phyloP scores from a whole-genome alignment of 768 basidiomycete species.

The Lentinus brumalis region DNA sequence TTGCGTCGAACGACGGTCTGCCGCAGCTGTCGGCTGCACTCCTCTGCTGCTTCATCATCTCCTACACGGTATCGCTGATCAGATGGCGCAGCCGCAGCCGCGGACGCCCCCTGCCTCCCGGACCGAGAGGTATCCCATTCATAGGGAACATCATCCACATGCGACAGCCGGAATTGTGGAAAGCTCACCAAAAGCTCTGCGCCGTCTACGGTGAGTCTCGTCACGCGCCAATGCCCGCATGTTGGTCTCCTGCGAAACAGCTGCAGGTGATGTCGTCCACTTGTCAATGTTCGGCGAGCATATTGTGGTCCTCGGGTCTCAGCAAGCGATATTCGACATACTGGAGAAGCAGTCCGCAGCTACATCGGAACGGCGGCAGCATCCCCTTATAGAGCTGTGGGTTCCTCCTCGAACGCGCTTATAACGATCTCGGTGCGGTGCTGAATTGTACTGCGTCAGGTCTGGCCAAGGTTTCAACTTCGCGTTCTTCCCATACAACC shows the following conservation, averaged over 20 bases:
- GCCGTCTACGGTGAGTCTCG: constrained; percentile 2
- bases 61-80: no score
- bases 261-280: constrained; percentile 12
- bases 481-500: constrained; percentile 7
- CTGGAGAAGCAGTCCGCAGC: constrained; percentile 13
- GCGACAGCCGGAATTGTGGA: constrained; percentile 1
- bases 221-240: no score
- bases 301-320: constrained; percentile 5
- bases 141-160: constrained; percentile 10
- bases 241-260: no score
- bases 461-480: constrained; percentile 4
- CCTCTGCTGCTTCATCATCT: background rate
- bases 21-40: no score
- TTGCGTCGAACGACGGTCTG: no score
- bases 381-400: constrained; percentile 1
- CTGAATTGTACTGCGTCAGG: background rate
- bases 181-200: background rate
- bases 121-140: constrained; percentile 4
- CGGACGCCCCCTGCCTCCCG: constrained; percentile 8
- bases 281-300: constrained; percentile 5
- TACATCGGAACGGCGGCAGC: constrained; percentile 14
- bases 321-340: background rate
- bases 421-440: background rate
- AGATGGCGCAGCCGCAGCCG: background rate
- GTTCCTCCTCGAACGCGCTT: background rate